Conservation (phyloP, 2,329 filamentous ascomycete genomes). For the Arthrinium phaeospermum region DNA sequence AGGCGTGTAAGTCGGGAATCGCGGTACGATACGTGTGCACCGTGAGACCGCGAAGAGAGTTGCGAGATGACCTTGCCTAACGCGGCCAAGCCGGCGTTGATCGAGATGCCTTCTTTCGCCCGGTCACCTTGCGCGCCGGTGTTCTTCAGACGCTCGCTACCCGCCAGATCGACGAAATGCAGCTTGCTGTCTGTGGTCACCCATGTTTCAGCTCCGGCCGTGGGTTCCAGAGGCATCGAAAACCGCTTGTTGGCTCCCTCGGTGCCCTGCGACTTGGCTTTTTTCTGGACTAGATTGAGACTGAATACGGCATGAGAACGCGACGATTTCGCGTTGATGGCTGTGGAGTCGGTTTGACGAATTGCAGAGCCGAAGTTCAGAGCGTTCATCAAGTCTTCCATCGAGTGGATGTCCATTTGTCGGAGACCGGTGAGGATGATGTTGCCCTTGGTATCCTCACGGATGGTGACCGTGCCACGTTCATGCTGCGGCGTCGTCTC, state of each 20-base stretch:
- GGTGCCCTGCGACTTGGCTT: constrained; percentile 59
- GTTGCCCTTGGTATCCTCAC: constrained; percentile 92
- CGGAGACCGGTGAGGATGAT: constrained; percentile 91
- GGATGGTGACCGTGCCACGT: constrained; percentile 82
- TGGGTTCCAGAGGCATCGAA: constrained; percentile 83
- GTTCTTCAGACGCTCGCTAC: constrained; percentile 96
- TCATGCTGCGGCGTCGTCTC: constrained; percentile 74
- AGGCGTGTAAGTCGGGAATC: constrained; percentile 96
- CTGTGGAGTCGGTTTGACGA: constrained; percentile 94
- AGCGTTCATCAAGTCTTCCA: constrained; percentile 87
- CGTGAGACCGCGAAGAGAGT: constrained; percentile 85
- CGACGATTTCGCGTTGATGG: constrained; percentile 96
- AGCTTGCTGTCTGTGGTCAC: constrained; percentile 97
- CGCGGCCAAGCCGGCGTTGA: constrained; percentile 93
- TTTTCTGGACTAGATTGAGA: constrained; percentile 88
- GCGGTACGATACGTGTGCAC: constrained; percentile 93
- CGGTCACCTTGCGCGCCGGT: constrained; percentile 94
- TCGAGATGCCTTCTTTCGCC: constrained; percentile 95
- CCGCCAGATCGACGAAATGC: constrained; percentile 96
- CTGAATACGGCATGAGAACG: constrained; percentile 98
- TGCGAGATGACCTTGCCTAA: constrained; percentile 98
- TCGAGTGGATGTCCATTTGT: constrained; percentile 86
- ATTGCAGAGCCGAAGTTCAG: constrained; percentile 93
- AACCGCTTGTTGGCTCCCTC: constrained; percentile 72
- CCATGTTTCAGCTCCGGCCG: constrained; percentile 71